Base-by-base conservation (phyloP, 139 green algal species). In the Limnomonas spitsbergensis region DNA sequence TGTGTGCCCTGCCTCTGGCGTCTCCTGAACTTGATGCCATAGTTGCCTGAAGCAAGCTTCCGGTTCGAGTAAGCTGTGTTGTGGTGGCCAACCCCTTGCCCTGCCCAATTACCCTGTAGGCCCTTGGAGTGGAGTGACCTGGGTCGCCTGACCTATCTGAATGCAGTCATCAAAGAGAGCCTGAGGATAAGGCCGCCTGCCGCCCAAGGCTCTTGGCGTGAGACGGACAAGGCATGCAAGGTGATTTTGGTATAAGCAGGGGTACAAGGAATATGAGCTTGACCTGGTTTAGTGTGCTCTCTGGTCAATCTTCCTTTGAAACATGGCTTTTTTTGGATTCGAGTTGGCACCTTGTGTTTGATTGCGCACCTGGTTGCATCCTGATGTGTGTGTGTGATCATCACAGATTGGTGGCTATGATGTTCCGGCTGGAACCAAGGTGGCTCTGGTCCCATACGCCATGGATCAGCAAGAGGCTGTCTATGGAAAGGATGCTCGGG, bases 81-180 rank as follows among this genome's bases (percentile, higher is more conserved):
- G 36, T 32, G 7, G 4, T 14, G 4, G n/a, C 40, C 29, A 7
- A 39, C 29, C 61, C 9, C 61, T 20, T 20, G 61, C 9, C 61
- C 29, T 72, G 26, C 26, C 36, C 6, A 47, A 3, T 75, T 6
- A 42, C 36, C 34, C 53, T 7, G 29, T 27, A 53, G 81, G 34
- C 69, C 71, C 52, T 32, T 86, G 66, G 73, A 80, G 26, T 73
- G 42, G 47, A 27, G 20, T 20, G 81, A 86, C 39, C 35, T 82
- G 1, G 72, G 72, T 26, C 72, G 47, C 4, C 42, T 86, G 73
- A 73, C 56, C 0, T 56, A 70, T 2, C 53, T 86, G 67, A 29
- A 73, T 32, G 81, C 81, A 75, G 81, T 80, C 14, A 78, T 83
- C 66, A 82, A 83, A 29, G 81, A 86, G 77, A 39, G 34, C 2